Conservation (phyloP, 306 rosid genomes). For the Citrullus mucosospermus region DNA sequence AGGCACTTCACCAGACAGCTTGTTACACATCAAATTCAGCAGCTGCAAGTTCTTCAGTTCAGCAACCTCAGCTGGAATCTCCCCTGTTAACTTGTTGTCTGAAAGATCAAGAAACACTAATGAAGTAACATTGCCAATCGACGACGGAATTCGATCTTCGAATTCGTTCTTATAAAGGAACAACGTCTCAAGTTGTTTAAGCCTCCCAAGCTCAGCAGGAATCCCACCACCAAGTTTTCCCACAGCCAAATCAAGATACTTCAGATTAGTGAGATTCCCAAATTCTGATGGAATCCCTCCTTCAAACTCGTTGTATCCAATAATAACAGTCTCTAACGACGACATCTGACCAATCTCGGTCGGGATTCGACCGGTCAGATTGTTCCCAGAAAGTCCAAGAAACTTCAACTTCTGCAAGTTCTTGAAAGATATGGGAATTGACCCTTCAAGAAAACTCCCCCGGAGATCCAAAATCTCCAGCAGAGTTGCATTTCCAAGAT, state of each 20-base stretch:
- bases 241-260: conserved; percentile 80
- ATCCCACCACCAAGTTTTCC: conserved; percentile 73
- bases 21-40: conserved; percentile 67
- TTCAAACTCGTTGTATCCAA: conserved; percentile 73
- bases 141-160: conserved; percentile 51
- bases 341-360: conserved; percentile 59
- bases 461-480: conserved; percentile 75
- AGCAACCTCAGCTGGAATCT: conserved; percentile 55
- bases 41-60: conserved; percentile 64
- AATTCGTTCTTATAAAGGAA: conserved; percentile 64
- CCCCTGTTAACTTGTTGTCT: conserved; percentile 57
- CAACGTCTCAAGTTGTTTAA: conserved; percentile 47
- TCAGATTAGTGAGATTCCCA: conserved; percentile 67
- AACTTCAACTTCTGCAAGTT: conserved; percentile 66
- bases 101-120: conserved; percentile 66
- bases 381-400: conserved; percentile 92
- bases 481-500: conserved; percentile 59
- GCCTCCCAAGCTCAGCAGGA: conserved; percentile 57
- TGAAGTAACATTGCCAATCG: conserved; percentile 40
- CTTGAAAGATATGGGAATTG: conserved; percentile 47
- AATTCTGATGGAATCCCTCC: conserved; percentile 71
- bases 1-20: conserved; percentile 64
- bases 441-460: conserved; percentile 73
- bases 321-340: conserved; percentile 57
- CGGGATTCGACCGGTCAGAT: conserved; percentile 66